phyloP scores from a whole-genome alignment of 2,329 filamentous ascomycete species.

The Neofusicoccum sp. region DNA sequence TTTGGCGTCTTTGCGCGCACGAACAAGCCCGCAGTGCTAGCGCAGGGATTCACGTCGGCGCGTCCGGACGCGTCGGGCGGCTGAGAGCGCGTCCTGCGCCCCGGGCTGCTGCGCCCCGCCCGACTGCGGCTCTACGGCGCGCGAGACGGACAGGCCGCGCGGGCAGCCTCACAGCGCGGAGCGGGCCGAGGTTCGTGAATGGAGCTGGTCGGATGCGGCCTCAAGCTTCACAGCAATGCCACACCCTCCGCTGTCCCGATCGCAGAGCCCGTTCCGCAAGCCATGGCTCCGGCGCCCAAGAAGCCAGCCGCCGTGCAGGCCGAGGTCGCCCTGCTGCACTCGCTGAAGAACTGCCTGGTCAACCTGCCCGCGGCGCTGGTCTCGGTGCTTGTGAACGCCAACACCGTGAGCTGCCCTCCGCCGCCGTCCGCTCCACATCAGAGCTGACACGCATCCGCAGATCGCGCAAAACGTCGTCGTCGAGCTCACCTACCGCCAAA shows the following conservation, averaged over 20 bases:
- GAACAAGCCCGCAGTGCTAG: conserved; percentile 3
- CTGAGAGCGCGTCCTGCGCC: background rate
- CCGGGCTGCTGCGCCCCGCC: background rate
- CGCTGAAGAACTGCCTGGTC: conserved; percentile 88
- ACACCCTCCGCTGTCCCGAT: conserved; percentile 17
- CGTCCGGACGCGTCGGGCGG: conserved; percentile 4
- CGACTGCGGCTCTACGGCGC: background rate
- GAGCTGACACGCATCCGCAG: conserved; percentile 47
- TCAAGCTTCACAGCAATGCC: conserved; percentile 20
- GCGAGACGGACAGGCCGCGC: background rate
- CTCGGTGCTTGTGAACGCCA: conserved; percentile 81
- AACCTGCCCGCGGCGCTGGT: conserved; percentile 88
- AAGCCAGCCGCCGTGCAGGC: conserved; percentile 59
- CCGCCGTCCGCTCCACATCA: conserved; percentile 52
- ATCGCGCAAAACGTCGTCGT: conserved; percentile 94
- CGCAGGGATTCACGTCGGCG: conserved; percentile 9
- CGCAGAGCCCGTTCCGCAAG: conserved; percentile 21
- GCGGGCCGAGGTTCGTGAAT: conserved; percentile 22
- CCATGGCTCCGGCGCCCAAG: conserved; percentile 38
- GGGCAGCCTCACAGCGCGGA: conserved; percentile 17
- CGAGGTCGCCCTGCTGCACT: conserved; percentile 79
- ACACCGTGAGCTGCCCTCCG: conserved; percentile 67
- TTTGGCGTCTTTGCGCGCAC: conserved; percentile 13
- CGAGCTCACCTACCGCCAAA: conserved; percentile 77
- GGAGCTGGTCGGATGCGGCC: conserved; percentile 21